Percentiles rank a stretch among this genome's conserved stretches.
Evolutionary conservation across 2,329 filamentous ascomycete genomes (phyloP).

Genomic region (Chaetomiaceae sp.): DNA sequence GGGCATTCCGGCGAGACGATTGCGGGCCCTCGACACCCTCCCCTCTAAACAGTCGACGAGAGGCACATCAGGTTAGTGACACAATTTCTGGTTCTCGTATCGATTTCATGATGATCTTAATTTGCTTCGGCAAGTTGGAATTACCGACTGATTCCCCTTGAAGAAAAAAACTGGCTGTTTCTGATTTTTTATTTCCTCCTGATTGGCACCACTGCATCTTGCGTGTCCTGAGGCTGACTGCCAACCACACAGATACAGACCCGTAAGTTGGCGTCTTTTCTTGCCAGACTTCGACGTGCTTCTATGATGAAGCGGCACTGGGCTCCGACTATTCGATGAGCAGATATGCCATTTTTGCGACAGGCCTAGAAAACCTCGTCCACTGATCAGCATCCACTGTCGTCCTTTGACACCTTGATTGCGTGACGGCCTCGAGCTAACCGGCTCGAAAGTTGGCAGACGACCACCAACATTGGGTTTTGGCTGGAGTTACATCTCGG

Average conservation of each 20-base stretch:
- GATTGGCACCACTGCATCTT: slow-evolving; percentile 11
- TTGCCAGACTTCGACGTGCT: slow-evolving; percentile 14
- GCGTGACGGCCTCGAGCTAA: slow-evolving; percentile 12
- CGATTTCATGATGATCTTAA: slow-evolving; percentile 60
- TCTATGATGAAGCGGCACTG: slow-evolving; percentile 91
- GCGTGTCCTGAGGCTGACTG: slow-evolving; percentile 20
- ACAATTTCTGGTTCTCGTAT: background rate
- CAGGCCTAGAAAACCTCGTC: slow-evolving; percentile 99
- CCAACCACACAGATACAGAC: slow-evolving; percentile 3
- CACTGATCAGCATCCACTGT: slow-evolving; percentile 60
- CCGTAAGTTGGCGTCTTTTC: slow-evolving; percentile 15
- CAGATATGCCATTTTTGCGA: slow-evolving; percentile 85
- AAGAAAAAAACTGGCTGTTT: slow-evolving; percentile 80
- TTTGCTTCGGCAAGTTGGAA: slow-evolving; percentile 76
- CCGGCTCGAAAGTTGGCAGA: slow-evolving; percentile 1
- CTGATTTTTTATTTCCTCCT: slow-evolving; percentile 52
- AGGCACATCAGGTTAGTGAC: slow-evolving; percentile 26
- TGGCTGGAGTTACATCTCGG: background rate
- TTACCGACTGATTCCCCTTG: slow-evolving; percentile 83
- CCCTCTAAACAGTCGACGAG: slow-evolving; percentile 27
- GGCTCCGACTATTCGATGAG: slow-evolving; percentile 83
- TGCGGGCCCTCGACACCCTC: background rate
- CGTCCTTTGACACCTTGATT: background rate
- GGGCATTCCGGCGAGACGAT: background rate
- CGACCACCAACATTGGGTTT: background rate